Conservation (phyloP, 352 stramenopile species). For the Aphanomyces astaci region DNA sequence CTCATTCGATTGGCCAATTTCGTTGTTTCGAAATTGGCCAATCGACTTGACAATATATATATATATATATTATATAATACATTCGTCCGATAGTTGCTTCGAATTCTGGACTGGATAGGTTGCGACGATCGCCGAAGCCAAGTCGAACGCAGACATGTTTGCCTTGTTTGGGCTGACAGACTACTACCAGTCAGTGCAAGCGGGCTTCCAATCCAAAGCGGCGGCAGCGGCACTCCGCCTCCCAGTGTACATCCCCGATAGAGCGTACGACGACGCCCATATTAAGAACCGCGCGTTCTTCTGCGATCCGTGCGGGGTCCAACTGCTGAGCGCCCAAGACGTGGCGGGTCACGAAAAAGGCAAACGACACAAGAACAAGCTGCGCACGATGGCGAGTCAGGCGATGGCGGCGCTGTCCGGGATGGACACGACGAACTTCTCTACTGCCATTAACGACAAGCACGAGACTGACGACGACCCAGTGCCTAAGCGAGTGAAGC, state of each 20-base stretch:
- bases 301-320: constrained; percentile 57
- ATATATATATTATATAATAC: too few species aligned
- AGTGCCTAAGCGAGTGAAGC: neutral
- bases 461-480: neutral
- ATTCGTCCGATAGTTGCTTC: too few species aligned
- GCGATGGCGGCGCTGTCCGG: neutral
- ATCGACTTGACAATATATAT: too few species aligned
- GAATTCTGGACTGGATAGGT: too few species aligned
- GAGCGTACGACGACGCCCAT: constrained; percentile 35
- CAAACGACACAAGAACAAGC: constrained; percentile 78
- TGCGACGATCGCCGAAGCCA: constrained; percentile 46
- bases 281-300: constrained; percentile 50
- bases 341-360: constrained; percentile 62
- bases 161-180: constrained; percentile 54
- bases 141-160: constrained; percentile 64
- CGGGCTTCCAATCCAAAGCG: constrained; percentile 40
- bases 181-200: constrained; percentile 48
- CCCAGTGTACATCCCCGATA: neutral
- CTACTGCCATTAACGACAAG: neutral
- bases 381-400: constrained; percentile 29
- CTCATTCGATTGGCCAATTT: too few species aligned
- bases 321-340: constrained; percentile 69
- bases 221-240: constrained; percentile 24
- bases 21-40: too few species aligned
- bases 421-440: neutral